Base-by-base conservation (phyloP, 352 stramenopile species). In the Phytophthora pluvialis region DNA sequence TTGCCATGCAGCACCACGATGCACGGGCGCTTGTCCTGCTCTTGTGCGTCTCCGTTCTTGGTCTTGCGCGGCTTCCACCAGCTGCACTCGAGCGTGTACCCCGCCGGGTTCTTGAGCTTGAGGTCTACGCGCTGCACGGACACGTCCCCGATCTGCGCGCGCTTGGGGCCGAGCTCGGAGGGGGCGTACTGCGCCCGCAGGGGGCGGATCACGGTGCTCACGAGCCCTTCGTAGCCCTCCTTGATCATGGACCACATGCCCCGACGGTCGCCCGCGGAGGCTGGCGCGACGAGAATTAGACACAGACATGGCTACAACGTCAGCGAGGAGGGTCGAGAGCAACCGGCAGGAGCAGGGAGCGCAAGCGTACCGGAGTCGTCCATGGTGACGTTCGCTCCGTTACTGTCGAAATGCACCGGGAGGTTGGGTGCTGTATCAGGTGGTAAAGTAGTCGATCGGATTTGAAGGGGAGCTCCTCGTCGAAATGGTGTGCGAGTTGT, bases 1-100 rank as follows among this genome's bases (percentile, higher is more conserved):
- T 95, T 95, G 58, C 87, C 87, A 43, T 95, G 87, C 21, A 95
- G 76, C 29, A 95, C 76, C 31, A 95, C 71, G 45, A 95, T 94
- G 49, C 87, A 95, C 52, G 86, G 83, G 0, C 63, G 67, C 47
- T 91, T 88, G 40, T 78, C 58, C 33, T 64, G 18, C n/a, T 42
- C 45, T 9, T 50, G 12, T 12, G 29, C 21, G 18, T 58, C 25
- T 11, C 18, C 57, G 15, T 32, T 50, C 10, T 64, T 52, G 25
- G 44, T 9, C 40, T 59, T 64, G 25, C 77, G 77, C 5, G 80
- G 77, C 67, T 92, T 91, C 87, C 87, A 95, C 87, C 87, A 95
- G 60, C 87, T 95, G 73, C 87, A 95, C 57, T 95, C 81, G 72
- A 94, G 77, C 18, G 83, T 89, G 46, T 84, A 87, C 4, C 85